Evolutionary conservation across 1,284 basidiomycete species (phyloP).

Genomic region (Trametes pubescens): DNA sequence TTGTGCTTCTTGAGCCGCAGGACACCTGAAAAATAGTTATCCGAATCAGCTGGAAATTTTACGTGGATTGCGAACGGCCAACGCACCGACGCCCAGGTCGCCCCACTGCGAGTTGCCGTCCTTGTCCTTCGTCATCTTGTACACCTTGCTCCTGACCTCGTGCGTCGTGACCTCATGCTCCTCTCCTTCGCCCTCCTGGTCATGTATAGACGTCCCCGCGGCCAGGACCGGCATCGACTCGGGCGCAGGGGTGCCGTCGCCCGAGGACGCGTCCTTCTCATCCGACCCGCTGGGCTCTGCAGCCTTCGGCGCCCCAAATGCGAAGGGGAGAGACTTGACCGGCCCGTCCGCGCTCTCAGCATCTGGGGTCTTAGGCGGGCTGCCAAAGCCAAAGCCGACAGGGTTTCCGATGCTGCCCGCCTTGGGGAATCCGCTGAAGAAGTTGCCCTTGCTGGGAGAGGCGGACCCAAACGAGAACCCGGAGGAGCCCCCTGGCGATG

Average conservation of each 20-base stretch:
- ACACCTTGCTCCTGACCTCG: constrained; percentile 70
- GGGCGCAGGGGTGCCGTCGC: constrained; percentile 46
- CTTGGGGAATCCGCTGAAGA: constrained; percentile 32
- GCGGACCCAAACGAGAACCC: constrained; percentile 39
- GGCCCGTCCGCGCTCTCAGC: constrained; percentile 30
- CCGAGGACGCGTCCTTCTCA: constrained; percentile 36
- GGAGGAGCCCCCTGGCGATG: constrained; percentile 13
- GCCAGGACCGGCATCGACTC: constrained; percentile 45
- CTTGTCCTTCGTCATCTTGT: constrained; percentile 59
- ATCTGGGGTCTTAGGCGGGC: constrained; percentile 45
- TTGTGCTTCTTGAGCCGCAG: constrained; percentile 78
- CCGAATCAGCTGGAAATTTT: not conserved
- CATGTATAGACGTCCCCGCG: constrained; percentile 55
- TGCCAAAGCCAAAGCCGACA: constrained; percentile 65
- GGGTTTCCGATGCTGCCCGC: constrained; percentile 63
- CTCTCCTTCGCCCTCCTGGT: constrained; percentile 81
- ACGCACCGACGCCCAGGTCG: constrained; percentile 67
- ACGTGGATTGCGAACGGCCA: not conserved
- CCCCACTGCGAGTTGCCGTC: constrained; percentile 64
- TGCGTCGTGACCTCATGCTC: constrained; percentile 81
- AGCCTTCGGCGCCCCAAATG: constrained; percentile 41
- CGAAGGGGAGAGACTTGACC: constrained; percentile 37
- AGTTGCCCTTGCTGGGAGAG: constrained; percentile 23
- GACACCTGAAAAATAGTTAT: constrained; percentile 53
- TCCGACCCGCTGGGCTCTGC: constrained; percentile 22